Evolutionary conservation across 2,329 filamentous ascomycete genomes (phyloP).

Genomic region (Penicillium sp.): DNA sequence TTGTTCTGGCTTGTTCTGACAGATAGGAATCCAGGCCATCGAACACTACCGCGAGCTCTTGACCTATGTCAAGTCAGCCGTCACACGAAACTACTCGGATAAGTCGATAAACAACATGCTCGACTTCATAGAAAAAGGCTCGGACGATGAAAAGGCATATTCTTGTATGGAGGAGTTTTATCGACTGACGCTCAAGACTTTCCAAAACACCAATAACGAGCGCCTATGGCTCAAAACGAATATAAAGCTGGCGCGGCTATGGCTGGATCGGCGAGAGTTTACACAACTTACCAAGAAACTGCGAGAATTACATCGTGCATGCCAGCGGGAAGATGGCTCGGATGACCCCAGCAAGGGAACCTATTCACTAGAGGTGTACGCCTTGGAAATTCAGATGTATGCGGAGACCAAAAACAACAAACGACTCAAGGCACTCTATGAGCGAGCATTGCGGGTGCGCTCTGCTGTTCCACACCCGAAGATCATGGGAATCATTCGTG

Average conservation of each 20-base stretch:
- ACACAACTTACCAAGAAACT: conserved; percentile 74
- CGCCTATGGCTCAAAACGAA: conserved; percentile 97
- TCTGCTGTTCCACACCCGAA: conserved; percentile 98
- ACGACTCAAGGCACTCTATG: conserved; percentile 87
- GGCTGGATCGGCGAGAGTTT: conserved; percentile 90
- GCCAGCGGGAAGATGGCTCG: conserved; percentile 78
- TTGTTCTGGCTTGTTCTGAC: background rate
- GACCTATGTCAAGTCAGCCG: conserved; percentile 94
- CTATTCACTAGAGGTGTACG: conserved; percentile 92
- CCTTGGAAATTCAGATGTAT: conserved; percentile 98
- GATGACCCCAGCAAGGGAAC: conserved; percentile 90
- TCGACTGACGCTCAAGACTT: conserved; percentile 85
- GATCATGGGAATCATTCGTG: conserved; percentile 98
- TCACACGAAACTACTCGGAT: conserved; percentile 96
- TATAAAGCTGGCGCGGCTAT: conserved; percentile 89
- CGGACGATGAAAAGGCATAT: conserved; percentile 66
- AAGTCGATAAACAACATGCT: conserved; percentile 99
- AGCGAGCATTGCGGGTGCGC: conserved; percentile 82
- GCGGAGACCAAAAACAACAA: conserved; percentile 97
- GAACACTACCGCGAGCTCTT: conserved; percentile 92
- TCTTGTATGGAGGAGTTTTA: conserved; percentile 93
- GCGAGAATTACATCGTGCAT: conserved; percentile 81
- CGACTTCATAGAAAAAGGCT: conserved; percentile 94
- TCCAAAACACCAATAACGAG: conserved; percentile 97
- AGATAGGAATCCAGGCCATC: conserved; percentile 60